Conservation (phyloP, 2,329 filamentous ascomycete species). For the Chrysosporium queenslandicum region DNA sequence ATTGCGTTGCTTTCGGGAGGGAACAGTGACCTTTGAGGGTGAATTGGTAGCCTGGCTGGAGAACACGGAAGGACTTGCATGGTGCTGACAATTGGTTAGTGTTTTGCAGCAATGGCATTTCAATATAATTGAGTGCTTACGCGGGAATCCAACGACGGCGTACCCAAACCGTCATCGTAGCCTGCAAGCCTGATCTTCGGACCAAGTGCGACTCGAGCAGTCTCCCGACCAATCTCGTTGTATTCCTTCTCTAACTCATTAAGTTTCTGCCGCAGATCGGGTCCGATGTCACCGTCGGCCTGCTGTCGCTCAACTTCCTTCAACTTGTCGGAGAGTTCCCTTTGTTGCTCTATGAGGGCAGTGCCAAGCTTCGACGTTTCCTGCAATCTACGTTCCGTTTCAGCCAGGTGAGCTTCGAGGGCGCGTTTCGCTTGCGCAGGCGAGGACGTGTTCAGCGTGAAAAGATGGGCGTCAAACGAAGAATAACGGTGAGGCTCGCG, state of each 20-base stretch:
- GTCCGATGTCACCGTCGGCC: conserved; percentile 65
- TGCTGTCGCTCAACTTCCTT: conserved; percentile 73
- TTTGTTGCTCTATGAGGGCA: conserved; percentile 75
- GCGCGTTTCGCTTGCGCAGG: conserved; percentile 80
- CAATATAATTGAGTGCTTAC: conserved; percentile 24
- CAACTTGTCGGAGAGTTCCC: conserved; percentile 68
- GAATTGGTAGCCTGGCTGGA: conserved; percentile 75
- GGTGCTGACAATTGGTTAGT: conserved; percentile 38
- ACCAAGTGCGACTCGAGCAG: conserved; percentile 73
- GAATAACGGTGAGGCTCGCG: conserved; percentile 59
- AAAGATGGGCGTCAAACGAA: conserved; percentile 69
- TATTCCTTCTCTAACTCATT: conserved; percentile 87
- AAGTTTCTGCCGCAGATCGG: conserved; percentile 72
- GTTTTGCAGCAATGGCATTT: neutral
- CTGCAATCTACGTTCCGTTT: conserved; percentile 83
- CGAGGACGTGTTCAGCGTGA: conserved; percentile 70
- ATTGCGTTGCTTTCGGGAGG: conserved; percentile 79
- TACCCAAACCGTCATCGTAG: conserved; percentile 45
- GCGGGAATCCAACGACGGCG: conserved; percentile 39
- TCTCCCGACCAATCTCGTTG: conserved; percentile 84
- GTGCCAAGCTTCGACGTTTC: conserved; percentile 85
- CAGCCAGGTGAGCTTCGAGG: conserved; percentile 79
- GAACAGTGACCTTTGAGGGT: conserved; percentile 78
- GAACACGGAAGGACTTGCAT: conserved; percentile 65
- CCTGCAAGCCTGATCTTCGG: conserved; percentile 70